Evolutionary conservation across 495 filamentous ascomycete genomes (phyloP).

Genomic region (Penicillium canariense): DNA sequence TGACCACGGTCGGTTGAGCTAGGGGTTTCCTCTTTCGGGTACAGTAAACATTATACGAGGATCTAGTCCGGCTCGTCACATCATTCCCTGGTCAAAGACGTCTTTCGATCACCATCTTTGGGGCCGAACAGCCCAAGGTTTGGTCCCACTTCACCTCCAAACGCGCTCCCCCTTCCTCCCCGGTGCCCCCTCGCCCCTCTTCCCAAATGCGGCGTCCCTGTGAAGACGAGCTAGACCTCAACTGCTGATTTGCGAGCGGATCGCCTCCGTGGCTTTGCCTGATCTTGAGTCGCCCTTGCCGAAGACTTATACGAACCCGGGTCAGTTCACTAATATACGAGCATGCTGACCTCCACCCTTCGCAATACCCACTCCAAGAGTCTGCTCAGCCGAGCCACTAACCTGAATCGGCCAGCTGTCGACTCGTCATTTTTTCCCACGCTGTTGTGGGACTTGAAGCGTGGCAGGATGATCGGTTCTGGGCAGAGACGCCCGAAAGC

Average conservation of each 20-base stretch:
- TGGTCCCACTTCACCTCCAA: background rate
- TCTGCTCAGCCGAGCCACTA: background rate
- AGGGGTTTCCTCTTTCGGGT: no score
- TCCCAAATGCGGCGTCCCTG: background rate
- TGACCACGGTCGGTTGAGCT: no score
- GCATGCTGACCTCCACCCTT: background rate
- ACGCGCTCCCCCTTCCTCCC: no score
- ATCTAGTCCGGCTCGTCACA: background rate
- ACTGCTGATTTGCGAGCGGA: background rate
- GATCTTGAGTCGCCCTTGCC: background rate
- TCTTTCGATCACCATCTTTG: background rate
- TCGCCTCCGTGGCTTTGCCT: background rate
- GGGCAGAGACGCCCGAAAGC: background rate
- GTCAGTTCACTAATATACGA: background rate
- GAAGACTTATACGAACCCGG: background rate
- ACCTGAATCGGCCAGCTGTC: background rate
- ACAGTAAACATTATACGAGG: no score
- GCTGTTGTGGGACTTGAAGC: no score
- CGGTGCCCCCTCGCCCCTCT: background rate
- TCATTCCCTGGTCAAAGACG: background rate
- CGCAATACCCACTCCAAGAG: background rate
- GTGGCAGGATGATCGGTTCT: background rate
- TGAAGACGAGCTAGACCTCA: background rate
- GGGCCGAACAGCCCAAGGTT: background rate
- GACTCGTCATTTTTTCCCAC: background rate